Evolutionary conservation across 2,329 filamentous ascomycete species (phyloP), one percentile per base, ranked within the genome.

Genomic region (Penicillium sp.): DNA sequence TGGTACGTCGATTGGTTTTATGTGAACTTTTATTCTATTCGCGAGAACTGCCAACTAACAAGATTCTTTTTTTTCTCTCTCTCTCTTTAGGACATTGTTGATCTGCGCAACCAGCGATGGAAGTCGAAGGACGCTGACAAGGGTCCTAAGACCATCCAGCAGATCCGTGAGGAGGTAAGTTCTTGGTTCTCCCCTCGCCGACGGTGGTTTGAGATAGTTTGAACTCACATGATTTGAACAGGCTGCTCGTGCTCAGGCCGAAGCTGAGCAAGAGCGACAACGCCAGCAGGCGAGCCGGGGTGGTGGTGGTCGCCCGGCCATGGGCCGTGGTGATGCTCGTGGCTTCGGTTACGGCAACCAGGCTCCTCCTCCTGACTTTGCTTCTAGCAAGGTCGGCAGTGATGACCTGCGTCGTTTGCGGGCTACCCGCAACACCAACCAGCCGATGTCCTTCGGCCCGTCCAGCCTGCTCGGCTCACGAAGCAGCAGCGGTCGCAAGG

Each of bases 141-240:
- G 77, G 93, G 93, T 34, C 93, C 93, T 50, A 96, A 96, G 83
- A 98, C 93, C 7, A 86, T 98, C 45, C 83, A 90, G 4, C 88
- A 97, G 73, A 88, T 98, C 58, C 88, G 90, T 66, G 85, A 84
- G 58, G 85, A 89, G 72, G 82, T 84, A 74, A 63, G 77, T 39
- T 32, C 35, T 24, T 29, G 18, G 5, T 25, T 28, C 11, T 27
- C 13, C 29, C n/a, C 13, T 38, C n/a, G 25, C 24, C 7, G 13
- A 32, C 13, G 9, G 12, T 39, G 13, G 18, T 18, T n/a, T 7
- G 28, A 38, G n/a, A 24, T 9, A 11, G 36, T 27, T 32, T 29
- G 37, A 9, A 49, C 49, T 35, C 45, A 48, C 44, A 39, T 36
- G 6, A 34, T 18, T 46, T 24, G 35, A 26, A 34, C 45, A 66